Base-by-base conservation (phyloP, 2,329 filamentous ascomycete genomes). In the Fusarium aywerte region DNA sequence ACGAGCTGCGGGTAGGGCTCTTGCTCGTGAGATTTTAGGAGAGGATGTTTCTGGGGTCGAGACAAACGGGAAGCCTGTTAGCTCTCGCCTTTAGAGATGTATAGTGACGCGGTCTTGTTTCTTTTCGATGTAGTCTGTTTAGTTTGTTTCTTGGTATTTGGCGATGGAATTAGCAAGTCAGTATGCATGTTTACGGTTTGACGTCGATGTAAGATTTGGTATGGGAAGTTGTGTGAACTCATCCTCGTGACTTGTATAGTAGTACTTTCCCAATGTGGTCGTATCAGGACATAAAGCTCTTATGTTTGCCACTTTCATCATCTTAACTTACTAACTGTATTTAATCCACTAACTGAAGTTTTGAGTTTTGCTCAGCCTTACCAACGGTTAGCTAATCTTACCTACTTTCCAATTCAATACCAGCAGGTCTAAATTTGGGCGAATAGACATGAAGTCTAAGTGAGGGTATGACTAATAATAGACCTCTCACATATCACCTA, bases 1-100 rank as follows among this genome's bases (percentile, higher is more conserved):
- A 0, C 76, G 86, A 7, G 83, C 83, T 1, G 87, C 86, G 0
- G 87, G 87, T 0, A 77, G 82, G 11, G 85, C 82, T 1, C 83
- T 89, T 67, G 84, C 82, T 0, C 80, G 83, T 5, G 84, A 87
- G 65, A 35, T 79, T 10, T 9, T 73, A 27, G 69, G 67, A 4
- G 50, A 68, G 25, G 39, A 51, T n/a, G 27, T 21, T 10, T 13
- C 23, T 4, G 43, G 23, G 5, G 21, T 7, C 7, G 15, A 36
- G 15, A 21, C 7, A 4, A 18, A 27, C 2, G n/a, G 11, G 12
- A 50, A 39, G 9, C 35, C 57, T 5, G 25, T 58, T 4, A 66
- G 4, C 12, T 66, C 65, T 48, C 65, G 31, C 0, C 43, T 68
- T 1, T 68, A 9, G n/a, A 5, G 31, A 33, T 12, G 4, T 42